Conservation (phyloP, 768 basidiomycete genomes). For the Rhizopogon rudus region DNA sequence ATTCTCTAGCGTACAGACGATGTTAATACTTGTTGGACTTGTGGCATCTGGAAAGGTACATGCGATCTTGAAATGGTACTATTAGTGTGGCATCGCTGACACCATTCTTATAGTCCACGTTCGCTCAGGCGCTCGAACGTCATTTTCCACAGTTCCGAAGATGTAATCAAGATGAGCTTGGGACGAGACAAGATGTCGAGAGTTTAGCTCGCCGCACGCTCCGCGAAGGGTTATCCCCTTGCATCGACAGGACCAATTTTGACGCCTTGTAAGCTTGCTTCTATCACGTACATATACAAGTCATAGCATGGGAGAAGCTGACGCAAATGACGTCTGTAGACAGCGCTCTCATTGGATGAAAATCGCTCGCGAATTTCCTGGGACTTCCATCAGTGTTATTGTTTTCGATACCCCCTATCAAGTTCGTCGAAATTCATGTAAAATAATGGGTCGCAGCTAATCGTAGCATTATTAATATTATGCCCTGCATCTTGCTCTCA, state of each 20-base stretch:
- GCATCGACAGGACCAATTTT: conserved; percentile 77
- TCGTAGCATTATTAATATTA: conserved; percentile 4
- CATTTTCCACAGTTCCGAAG: conserved; percentile 58
- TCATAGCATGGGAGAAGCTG: neutral
- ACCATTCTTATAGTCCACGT: conserved; percentile 44
- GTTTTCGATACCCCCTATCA: conserved; percentile 76
- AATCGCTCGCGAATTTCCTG: conserved; percentile 64
- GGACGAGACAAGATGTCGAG: conserved; percentile 63
- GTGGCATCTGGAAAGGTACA: conserved; percentile 71
- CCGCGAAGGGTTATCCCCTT: conserved; percentile 59
- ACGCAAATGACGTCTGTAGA: conserved; percentile 25
- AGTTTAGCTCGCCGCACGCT: conserved; percentile 47
- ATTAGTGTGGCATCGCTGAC: neutral
- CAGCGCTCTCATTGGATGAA: conserved; percentile 72
- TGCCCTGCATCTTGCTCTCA: conserved; percentile 25
- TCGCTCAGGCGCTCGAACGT: conserved; percentile 63
- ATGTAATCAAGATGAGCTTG: conserved; percentile 81
- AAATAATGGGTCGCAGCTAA: neutral
- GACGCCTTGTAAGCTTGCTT: conserved; percentile 48
- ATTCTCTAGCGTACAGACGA: conserved; percentile 35
- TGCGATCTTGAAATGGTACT: conserved; percentile 6
- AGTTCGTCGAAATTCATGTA: conserved; percentile 34
- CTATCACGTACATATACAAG: neutral
- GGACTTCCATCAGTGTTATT: conserved; percentile 64
- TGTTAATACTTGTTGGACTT: conserved; percentile 70